These are phyloP conservation scores for Anthoceros angustus DNA, from an alignment of 225 moss, liverwort and hornwort species.

Conservation along the genomic window DNA sequence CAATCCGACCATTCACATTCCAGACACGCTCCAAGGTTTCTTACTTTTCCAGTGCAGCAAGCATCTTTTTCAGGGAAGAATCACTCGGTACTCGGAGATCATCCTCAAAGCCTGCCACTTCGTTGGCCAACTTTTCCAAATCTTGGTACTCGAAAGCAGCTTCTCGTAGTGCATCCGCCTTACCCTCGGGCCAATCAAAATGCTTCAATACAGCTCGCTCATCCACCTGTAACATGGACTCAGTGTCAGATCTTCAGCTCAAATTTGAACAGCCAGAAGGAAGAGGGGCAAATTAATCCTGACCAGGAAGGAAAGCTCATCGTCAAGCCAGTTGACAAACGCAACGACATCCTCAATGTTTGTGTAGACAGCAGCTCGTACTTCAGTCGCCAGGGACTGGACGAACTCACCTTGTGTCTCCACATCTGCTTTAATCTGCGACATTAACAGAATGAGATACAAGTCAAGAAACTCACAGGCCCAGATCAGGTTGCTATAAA, in stretches of 20 bases:
- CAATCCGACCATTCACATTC: not conserved
- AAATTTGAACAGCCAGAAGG: not conserved
- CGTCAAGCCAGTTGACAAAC: slow-evolving; percentile 80
- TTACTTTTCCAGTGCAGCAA: slow-evolving; percentile 58
- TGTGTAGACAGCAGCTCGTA: slow-evolving; percentile 48
- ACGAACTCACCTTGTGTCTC: slow-evolving; percentile 93
- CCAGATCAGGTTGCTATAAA: not conserved
- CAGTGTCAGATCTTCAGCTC: not conserved
- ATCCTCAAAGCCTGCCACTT: slow-evolving; percentile 38
- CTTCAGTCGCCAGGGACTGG: slow-evolving; percentile 56
- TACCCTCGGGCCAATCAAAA: slow-evolving; percentile 83
- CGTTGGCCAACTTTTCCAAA: slow-evolving; percentile 39
- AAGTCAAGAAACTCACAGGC: not conserved
- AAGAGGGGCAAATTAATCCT: not conserved
- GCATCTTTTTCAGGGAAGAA: slow-evolving; percentile 47
- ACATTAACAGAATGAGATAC: not conserved
- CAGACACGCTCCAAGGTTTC: not conserved
- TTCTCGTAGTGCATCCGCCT: slow-evolving; percentile 70
- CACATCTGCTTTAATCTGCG: slow-evolving; percentile 81
- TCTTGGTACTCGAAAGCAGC: slow-evolving; percentile 71
- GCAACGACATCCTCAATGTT: slow-evolving; percentile 72
- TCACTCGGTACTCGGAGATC: slow-evolving; percentile 41
- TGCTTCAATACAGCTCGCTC: slow-evolving; percentile 77
- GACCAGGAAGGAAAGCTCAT: slow-evolving; percentile 87
- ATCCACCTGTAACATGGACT: slow-evolving; percentile 34